Evolutionary conservation across 2,329 filamentous ascomycete species (phyloP).

Genomic region (Aureobasidium sp.): DNA sequence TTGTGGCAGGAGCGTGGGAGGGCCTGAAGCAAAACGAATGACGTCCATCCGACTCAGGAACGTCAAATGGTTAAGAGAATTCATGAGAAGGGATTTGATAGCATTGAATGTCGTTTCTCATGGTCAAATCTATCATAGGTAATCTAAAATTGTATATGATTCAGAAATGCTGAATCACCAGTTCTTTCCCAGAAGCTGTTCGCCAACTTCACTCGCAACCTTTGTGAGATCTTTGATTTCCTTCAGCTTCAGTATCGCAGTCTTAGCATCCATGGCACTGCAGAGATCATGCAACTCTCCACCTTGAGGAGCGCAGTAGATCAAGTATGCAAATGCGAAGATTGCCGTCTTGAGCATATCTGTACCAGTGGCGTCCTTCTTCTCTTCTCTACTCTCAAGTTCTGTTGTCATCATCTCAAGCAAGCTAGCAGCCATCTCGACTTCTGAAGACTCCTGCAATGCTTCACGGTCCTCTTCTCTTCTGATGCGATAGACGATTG

Average conservation of each 20-base stretch:
- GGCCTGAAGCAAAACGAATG: background rate
- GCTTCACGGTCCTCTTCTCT: conserved; percentile 50
- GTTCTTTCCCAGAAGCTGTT: conserved; percentile 6
- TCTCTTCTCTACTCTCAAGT: conserved; percentile 50
- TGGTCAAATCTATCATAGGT: background rate
- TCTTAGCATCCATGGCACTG: conserved; percentile 65
- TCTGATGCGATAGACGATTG: conserved; percentile 60
- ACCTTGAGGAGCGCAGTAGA: conserved; percentile 61
- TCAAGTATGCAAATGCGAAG: conserved; percentile 66
- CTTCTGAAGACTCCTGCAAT: conserved; percentile 62
- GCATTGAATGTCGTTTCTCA: background rate
- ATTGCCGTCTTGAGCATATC: conserved; percentile 74
- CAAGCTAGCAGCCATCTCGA: conserved; percentile 74
- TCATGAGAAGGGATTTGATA: background rate
- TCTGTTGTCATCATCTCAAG: conserved; percentile 47
- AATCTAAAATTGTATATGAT: background rate
- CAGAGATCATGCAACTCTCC: conserved; percentile 77
- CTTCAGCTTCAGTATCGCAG: conserved; percentile 46
- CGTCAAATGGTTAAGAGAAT: background rate
- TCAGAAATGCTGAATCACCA: background rate
- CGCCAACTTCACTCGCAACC: conserved; percentile 26
- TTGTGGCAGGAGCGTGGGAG: background rate
- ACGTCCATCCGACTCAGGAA: background rate
- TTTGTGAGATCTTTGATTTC: conserved; percentile 30
- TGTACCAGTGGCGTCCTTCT: conserved; percentile 23